A percentile compares a stretch with the other conserved stretches of the same genome.
These are phyloP conservation scores for Blepharisma undulans DNA, from an alignment of 169 alveolate genomes.

Conservation along the genomic window DNA sequence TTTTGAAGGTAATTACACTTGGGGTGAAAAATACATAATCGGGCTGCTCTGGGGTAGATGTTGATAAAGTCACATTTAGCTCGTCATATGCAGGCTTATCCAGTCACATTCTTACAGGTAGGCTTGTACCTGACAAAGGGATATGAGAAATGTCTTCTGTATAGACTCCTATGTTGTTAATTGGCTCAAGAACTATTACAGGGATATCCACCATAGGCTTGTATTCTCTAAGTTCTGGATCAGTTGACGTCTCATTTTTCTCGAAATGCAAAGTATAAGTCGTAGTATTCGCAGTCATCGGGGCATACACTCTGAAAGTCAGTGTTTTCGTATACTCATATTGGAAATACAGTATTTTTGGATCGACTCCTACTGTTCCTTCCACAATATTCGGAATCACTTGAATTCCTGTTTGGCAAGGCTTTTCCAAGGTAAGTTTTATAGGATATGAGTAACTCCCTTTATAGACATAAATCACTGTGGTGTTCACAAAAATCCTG, in stretches of 20 bases:
- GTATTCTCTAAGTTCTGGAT: background rate
- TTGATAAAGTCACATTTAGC: background rate
- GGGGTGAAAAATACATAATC: background rate
- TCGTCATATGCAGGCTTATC: background rate
- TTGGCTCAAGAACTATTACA: background rate
- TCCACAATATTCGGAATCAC: background rate
- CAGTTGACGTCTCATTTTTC: background rate
- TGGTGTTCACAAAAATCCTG: slow-evolving; percentile 2
- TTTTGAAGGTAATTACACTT: background rate
- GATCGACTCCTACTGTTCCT: background rate
- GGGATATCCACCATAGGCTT: background rate
- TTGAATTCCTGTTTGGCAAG: background rate
- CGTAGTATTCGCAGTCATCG: background rate
- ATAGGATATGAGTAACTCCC: slow-evolving; percentile 28
- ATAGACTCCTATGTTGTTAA: background rate
- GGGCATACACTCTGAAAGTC: slow-evolving; percentile 1
- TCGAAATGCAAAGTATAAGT: background rate
- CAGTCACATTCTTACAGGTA: slow-evolving; percentile 20
- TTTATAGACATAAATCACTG: slow-evolving; percentile 10
- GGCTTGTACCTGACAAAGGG: slow-evolving; percentile 14
- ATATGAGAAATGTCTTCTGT: slow-evolving; percentile 17
- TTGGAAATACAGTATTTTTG: background rate
- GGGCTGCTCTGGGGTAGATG: background rate
- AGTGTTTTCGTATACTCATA: background rate
- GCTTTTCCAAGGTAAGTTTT: slow-evolving; percentile 2